These are phyloP conservation scores for Aspergillus flavus DNA, from an alignment of 2,329 filamentous ascomycete genomes.

Conservation along the genomic window DNA sequence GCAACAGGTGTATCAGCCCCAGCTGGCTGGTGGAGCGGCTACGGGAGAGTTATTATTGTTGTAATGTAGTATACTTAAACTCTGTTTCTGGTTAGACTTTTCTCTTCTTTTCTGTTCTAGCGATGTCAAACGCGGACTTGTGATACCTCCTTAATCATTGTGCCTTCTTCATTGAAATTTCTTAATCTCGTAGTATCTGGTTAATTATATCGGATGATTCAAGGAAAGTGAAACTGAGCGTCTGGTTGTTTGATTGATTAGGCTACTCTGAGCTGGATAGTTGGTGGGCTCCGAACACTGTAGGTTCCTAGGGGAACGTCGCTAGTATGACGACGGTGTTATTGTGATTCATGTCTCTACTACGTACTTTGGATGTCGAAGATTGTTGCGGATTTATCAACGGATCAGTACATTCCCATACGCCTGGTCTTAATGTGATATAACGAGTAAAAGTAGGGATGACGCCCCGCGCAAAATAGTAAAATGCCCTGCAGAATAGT, in stretches of 20 bases:
- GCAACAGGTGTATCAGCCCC: slow-evolving; percentile 73
- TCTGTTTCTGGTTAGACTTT: slow-evolving; percentile 17
- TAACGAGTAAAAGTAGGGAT: too few relatives aligned
- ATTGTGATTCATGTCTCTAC: too few relatives aligned
- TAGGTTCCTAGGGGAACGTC: background rate
- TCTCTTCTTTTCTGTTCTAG: slow-evolving; percentile 7
- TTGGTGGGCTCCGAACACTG: too few relatives aligned
- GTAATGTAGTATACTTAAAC: slow-evolving; percentile 38
- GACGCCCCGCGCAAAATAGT: background rate
- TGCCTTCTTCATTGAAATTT: background rate
- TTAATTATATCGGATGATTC: background rate
- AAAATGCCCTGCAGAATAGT: background rate
- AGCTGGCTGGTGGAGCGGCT: slow-evolving; percentile 62
- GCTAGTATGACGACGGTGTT: too few relatives aligned
- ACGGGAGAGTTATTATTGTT: slow-evolving; percentile 74
- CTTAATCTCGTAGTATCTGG: background rate
- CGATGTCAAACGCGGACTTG: slow-evolving; percentile 12
- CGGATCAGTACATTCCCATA: background rate
- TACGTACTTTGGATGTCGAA: background rate
- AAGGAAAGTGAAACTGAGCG: background rate
- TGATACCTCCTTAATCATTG: slow-evolving; percentile 14
- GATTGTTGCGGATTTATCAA: background rate
- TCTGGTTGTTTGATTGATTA: background rate
- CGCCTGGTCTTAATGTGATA: background rate
- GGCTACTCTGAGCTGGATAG: background rate